These are phyloP conservation scores for Catunica adiposa DNA, from an alignment of 2,329 filamentous ascomycete species.

Conservation along the genomic window DNA sequence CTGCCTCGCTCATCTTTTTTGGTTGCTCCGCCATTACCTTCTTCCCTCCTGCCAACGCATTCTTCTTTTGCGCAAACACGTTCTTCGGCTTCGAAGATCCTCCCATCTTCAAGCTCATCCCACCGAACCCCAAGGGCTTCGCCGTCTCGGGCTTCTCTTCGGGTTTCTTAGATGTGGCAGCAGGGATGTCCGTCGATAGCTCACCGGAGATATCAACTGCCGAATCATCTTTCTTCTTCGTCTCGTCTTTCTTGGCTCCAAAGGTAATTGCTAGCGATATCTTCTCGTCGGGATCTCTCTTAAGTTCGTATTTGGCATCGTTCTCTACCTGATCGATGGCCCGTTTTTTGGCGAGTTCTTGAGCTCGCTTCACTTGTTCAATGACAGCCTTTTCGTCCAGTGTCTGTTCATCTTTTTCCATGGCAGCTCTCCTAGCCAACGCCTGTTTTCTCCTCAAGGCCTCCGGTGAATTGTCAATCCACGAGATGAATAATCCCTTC, in stretches of 20 bases:
- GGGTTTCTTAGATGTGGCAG: neutral
- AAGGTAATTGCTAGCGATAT: constrained; percentile 48
- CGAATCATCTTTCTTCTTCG: constrained; percentile 10
- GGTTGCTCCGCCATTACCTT: constrained; percentile 47
- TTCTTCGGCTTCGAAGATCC: constrained; percentile 47
- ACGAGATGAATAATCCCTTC: constrained; percentile 72
- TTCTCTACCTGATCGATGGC: constrained; percentile 25
- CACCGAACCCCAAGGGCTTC: constrained; percentile 18
- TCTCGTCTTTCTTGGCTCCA: constrained; percentile 27
- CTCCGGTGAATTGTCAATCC: constrained; percentile 84
- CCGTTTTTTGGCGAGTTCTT: constrained; percentile 31
- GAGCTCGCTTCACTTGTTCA: constrained; percentile 68
- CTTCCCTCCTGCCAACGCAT: constrained; percentile 13
- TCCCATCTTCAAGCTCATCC: constrained; percentile 47
- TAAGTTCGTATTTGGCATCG: constrained; percentile 30
- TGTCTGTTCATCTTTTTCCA: constrained; percentile 84
- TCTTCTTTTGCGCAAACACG: constrained; percentile 37
- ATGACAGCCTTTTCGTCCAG: constrained; percentile 67
- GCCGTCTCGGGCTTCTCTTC: constrained; percentile 25
- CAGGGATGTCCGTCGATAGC: neutral
- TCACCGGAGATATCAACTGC: neutral
- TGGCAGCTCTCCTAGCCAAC: constrained; percentile 63
- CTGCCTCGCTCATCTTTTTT: constrained; percentile 77
- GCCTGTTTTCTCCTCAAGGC: constrained; percentile 67
- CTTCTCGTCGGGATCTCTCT: constrained; percentile 56